Conservation (phyloP, 1,284 basidiomycete genomes). For the Golubevia sp. region DNA sequence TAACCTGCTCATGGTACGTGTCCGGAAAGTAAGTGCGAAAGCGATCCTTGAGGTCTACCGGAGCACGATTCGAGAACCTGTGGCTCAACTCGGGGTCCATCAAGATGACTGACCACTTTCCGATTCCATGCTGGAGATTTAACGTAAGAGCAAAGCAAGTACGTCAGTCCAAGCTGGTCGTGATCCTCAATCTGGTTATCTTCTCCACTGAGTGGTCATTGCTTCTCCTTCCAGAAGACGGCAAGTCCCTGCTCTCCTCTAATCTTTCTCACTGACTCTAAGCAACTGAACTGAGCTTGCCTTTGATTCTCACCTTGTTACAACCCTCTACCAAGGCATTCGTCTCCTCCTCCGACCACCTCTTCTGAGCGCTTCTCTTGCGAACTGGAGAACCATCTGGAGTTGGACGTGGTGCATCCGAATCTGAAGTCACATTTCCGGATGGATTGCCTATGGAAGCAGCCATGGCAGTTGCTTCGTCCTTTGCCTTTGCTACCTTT, state of each 20-base stretch:
- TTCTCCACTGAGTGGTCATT: too few species aligned
- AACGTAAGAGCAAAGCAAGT: too few species aligned
- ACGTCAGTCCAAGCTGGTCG: too few species aligned
- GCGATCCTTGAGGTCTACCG: slow-evolving; percentile 57
- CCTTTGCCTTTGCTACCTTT: background rate
- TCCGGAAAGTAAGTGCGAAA: slow-evolving; percentile 59
- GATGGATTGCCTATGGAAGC: slow-evolving; percentile 12
- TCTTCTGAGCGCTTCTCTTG: too few species aligned
- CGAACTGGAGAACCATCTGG: too few species aligned
- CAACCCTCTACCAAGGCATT: slow-evolving; percentile 54
- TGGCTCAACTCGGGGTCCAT: slow-evolving; percentile 33
- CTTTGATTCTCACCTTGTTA: slow-evolving; percentile 33
- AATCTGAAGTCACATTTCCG: slow-evolving; percentile 19
- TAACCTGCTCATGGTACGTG: slow-evolving; percentile 45
- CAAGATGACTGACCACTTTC: slow-evolving; percentile 55
- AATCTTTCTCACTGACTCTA: background rate
- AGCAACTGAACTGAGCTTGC: background rate
- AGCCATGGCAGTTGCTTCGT: slow-evolving; percentile 11
- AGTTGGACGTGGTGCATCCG: slow-evolving; percentile 6
- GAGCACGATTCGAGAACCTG: slow-evolving; percentile 34
- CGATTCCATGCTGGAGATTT: slow-evolving; percentile 41
- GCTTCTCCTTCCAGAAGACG: too few species aligned
- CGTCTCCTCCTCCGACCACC: slow-evolving; percentile 49
- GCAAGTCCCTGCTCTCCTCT: too few species aligned
- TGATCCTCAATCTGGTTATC: too few species aligned